Evolutionary conservation across 1,139 yeast genomes (phyloP), one percentile per base, ranked within the genome.

Genomic region (Candida buenavistaensis): DNA sequence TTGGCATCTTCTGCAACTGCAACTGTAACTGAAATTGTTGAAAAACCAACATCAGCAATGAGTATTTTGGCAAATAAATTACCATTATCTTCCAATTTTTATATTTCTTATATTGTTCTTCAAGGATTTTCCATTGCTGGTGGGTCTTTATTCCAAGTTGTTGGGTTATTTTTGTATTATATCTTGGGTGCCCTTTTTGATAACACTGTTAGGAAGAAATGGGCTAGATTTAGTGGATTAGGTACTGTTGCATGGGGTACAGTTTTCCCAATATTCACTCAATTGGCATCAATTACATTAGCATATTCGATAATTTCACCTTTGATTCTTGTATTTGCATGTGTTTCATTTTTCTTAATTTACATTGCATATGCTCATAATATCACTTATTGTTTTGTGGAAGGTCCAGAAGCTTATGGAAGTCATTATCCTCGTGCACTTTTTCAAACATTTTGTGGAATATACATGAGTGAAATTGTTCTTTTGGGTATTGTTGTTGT

Each of bases 61-160:
- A 49, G 52, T 24, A 59, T 87, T 42, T 68, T 89, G 46, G 86
- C 95, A 14, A 61, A 64, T 26, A 83, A 88, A 44, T 72, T 92
- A 50, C 97, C 98, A 39, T 83, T 82, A 51, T 80, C 97, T 6
- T 83, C 96, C 24, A 92, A 90, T 64, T 92, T 92, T 60, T 83
- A 76, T 58, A 80, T 83, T 38, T 74, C 85, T 2, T 83, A 80
- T 57, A 67, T 82, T 51, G 64, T 80, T 27, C 75, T 90, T 50
- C 96, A 88, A 65, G 97, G 97, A 37, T 71, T 92, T 51, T 66
- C 94, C 2, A 73, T 87, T 37, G 77, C 95, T 11, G 83, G 95
- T 23, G 92, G 92, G 48, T 73, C 84, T 17, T 65, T 92, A 35
- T 75, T 89, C 49, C 97, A 90, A 61, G 67, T 89, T 37, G 85